Base-by-base conservation (phyloP, 129 eudicot genomes). In the Calendula officinalis region DNA sequence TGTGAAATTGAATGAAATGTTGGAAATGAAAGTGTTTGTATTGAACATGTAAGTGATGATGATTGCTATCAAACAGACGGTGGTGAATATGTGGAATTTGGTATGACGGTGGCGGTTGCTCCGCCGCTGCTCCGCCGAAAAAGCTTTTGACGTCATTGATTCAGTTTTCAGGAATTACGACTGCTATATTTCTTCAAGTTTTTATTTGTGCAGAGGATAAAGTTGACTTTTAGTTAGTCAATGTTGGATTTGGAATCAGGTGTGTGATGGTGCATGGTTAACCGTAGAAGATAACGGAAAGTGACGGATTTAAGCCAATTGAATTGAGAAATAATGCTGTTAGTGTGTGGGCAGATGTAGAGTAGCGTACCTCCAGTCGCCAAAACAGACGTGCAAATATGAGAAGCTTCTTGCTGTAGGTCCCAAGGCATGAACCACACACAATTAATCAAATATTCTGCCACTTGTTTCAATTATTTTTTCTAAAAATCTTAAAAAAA, bases 1-100 rank as follows among this genome's bases (percentile, higher is more conserved):
- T 32, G 40, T 54, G 56, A 39, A 38, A 42, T 62, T 39, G 58
- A 67, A 67, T 3, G 73, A 74, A 17, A 74, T 14, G 53, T 66
- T 66, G 8, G 78, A 66, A 14, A 74, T 43, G 47, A 66, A 74
- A 16, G 78, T 74, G 72, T 66, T 66, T 40, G 47, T 57, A 11
- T 66, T 48, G 33, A 66, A 74, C 56, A 74, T 74, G 68, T 48
- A 74, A 16, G 67, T 66, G 48, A 39, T 56, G 40, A 58, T 33
- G 49, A 74, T 48, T 30, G 61, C 15, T 6, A 39, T 33, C 30
- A 74, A 48, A 52, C 54, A 38, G 43, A 66, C 15, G 61, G 73
- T 48, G 61, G 73, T 74, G 62, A 74, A 15, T n/a, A 74, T 15
- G 2, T 66, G 73, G 39, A 74, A 48, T 34, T 57, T 66, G 36